Base-by-base conservation (phyloP, 495 filamentous ascomycete genomes). In the Xylaria curta region DNA sequence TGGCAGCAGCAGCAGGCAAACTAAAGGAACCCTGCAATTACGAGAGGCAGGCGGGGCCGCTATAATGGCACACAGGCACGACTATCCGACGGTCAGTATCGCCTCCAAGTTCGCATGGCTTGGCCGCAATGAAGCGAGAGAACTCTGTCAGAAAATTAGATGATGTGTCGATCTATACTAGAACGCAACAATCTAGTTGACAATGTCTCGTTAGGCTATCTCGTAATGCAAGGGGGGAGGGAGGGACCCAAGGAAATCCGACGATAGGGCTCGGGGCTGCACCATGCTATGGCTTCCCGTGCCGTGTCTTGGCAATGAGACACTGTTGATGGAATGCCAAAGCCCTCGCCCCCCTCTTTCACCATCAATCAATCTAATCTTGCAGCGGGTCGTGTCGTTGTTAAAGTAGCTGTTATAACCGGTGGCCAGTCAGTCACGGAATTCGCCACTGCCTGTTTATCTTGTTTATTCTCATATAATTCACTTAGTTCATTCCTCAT, bases 41-140 rank as follows among this genome's bases (percentile, higher is more conserved):
- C 19, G 6, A 60, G 21, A 56, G 24, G 51, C 66, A 56, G 24
- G 51, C 66, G 36, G 31, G 36, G n/a, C 2, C 31, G 33, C 40
- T 7, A 56, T 56, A 60, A 38, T 69, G 58, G 68, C 56, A 51
- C 58, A 40, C 8, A 70, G 68, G 68, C 68, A 70, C 68, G 68
- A 26, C 68, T 70, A 70, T 70, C 68, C 68, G 68, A 70, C 68
- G 68, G 68, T 63, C 58, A 70, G 68, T 8, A 47, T 68, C 66
- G 58, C 58, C 68, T 70, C 56, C 51, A 36, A 13, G 67, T 33
- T 21, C 68, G 68, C 68, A 69, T 56, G 42, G 67, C 67, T 69
- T 69, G 56, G 67, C 67, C 9, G 3, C n/a, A 21, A 47, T 40
- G 56, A 62, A 42, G 58, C 58, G 42, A 70, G 56, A 33, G 15